phyloP scores from a whole-genome alignment of 257 asterid genomes.

The Penstemon newberryi region DNA sequence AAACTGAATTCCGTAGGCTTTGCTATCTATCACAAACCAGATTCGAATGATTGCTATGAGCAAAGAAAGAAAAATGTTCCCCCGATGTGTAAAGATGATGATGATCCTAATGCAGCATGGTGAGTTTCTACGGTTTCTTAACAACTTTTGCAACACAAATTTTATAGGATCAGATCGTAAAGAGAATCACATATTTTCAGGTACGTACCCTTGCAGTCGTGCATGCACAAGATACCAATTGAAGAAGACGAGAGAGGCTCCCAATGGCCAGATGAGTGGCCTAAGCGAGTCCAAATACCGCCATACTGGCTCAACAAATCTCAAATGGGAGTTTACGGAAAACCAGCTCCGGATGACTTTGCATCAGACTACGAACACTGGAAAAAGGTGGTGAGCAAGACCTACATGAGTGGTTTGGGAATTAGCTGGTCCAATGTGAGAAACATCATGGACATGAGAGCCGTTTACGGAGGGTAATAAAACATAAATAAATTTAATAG shows the following conservation, averaged over 20 bases:
- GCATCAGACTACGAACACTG: slow-evolving; percentile 66
- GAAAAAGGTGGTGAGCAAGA: slow-evolving; percentile 58
- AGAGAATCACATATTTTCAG: slow-evolving; percentile 36
- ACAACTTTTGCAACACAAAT: not conserved
- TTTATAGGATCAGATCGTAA: not conserved
- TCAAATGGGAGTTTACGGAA: slow-evolving; percentile 73
- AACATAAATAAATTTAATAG: slow-evolving; percentile 9
- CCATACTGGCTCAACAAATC: slow-evolving; percentile 81
- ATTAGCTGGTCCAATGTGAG: slow-evolving; percentile 73
- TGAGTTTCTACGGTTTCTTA: slow-evolving; percentile 30
- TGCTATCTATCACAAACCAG: slow-evolving; percentile 81
- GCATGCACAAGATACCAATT: slow-evolving; percentile 64
- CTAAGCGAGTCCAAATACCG: slow-evolving; percentile 55
- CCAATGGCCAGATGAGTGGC: slow-evolving; percentile 93
- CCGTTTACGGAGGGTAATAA: slow-evolving; percentile 84
- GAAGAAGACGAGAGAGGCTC: slow-evolving; percentile 71
- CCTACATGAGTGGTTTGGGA: slow-evolving; percentile 65
- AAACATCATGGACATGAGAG: slow-evolving; percentile 91
- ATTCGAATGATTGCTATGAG: slow-evolving; percentile 74
- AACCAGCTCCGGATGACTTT: slow-evolving; percentile 81
- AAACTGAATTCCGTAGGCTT: slow-evolving; percentile 60
- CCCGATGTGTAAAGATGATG: slow-evolving; percentile 66
- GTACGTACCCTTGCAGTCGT: slow-evolving; percentile 79
- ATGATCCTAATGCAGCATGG: slow-evolving; percentile 95
- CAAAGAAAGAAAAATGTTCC: slow-evolving; percentile 57